These are phyloP conservation scores for Diutina mesorugosa DNA, from an alignment of 1,139 yeast genomes.

Conservation along the genomic window DNA sequence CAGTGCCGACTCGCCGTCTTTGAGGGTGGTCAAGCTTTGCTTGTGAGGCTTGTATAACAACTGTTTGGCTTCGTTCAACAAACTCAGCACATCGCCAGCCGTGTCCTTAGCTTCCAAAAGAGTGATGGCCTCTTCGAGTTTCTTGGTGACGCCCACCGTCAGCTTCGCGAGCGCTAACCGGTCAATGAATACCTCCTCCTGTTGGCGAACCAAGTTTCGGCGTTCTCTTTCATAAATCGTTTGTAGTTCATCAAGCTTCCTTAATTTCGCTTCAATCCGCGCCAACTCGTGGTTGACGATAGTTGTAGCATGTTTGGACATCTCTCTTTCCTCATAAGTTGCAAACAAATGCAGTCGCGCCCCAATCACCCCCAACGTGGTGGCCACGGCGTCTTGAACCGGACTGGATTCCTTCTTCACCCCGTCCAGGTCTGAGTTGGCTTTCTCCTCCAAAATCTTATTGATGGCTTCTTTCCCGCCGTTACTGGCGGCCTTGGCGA, in stretches of 20 bases:
- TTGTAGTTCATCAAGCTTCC: conserved; percentile 61
- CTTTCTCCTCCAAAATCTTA: conserved; percentile 39
- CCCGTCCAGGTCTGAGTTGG: conserved; percentile 7
- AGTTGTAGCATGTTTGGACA: conserved; percentile 43
- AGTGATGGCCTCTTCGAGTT: conserved; percentile 31
- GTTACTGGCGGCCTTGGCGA: conserved; percentile 70
- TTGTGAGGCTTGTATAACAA: conserved; percentile 38
- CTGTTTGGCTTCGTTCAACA: conserved; percentile 35
- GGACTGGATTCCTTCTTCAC: background rate
- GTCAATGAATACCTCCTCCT: conserved; percentile 72
- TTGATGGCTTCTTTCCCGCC: conserved; percentile 31
- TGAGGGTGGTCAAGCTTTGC: conserved; percentile 13
- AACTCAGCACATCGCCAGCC: conserved; percentile 9
- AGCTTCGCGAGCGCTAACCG: conserved; percentile 60
- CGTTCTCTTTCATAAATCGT: conserved; percentile 69
- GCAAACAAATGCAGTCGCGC: conserved; percentile 79
- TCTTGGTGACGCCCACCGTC: conserved; percentile 37
- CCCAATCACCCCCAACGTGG: conserved; percentile 58
- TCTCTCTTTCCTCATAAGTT: conserved; percentile 68
- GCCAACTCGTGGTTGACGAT: conserved; percentile 62
- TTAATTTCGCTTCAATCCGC: conserved; percentile 66
- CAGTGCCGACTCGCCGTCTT: background rate
- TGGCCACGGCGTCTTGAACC: conserved; percentile 29
- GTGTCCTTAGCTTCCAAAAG: conserved; percentile 14
- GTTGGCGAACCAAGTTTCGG: conserved; percentile 58